Evolutionary conservation across 345 rosid species (phyloP).

Genomic region (Limnanthes douglasii): DNA sequence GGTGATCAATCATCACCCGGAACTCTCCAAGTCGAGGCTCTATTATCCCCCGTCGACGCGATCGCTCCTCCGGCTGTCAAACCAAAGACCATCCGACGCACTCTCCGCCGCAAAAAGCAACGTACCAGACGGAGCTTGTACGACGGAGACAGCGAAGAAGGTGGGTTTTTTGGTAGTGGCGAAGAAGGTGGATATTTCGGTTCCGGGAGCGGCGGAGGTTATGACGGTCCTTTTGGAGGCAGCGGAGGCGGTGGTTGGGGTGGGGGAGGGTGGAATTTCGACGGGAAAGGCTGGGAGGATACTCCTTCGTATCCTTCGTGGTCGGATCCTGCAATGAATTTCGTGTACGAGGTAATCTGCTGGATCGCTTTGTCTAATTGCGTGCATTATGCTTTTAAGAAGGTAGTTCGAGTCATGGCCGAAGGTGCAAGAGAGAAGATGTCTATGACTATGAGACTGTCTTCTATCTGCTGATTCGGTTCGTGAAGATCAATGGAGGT

Average conservation of each 20-base stretch:
- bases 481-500: too few species aligned
- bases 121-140: constrained; percentile 35
- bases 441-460: constrained; percentile 29
- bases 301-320: constrained; percentile 34
- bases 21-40: constrained; percentile 17
- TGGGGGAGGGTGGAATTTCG: constrained; percentile 33
- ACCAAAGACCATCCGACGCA: constrained; percentile 30
- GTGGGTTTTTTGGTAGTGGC: constrained; percentile 29
- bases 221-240: constrained; percentile 36
- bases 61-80: constrained; percentile 41
- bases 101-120: constrained; percentile 33
- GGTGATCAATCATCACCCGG: constrained; percentile 17
- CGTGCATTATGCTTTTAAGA: constrained; percentile 76
- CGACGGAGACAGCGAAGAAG: constrained; percentile 31
- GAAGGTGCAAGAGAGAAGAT: constrained; percentile 47
- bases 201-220: constrained; percentile 24
- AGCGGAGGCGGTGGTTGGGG: constrained; percentile 61
- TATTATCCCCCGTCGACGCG: constrained; percentile 22
- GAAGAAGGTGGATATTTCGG: constrained; percentile 23
- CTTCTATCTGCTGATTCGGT: constrained; percentile 41
- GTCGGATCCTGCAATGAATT: constrained; percentile 46
- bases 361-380: constrained; percentile 92
- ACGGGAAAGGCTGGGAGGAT: constrained; percentile 52
- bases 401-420: constrained; percentile 31
- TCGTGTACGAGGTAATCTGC: constrained; percentile 78